Evolutionary conservation across 306 rosid genomes (phyloP).

Genomic region (Quercus bicolor): DNA sequence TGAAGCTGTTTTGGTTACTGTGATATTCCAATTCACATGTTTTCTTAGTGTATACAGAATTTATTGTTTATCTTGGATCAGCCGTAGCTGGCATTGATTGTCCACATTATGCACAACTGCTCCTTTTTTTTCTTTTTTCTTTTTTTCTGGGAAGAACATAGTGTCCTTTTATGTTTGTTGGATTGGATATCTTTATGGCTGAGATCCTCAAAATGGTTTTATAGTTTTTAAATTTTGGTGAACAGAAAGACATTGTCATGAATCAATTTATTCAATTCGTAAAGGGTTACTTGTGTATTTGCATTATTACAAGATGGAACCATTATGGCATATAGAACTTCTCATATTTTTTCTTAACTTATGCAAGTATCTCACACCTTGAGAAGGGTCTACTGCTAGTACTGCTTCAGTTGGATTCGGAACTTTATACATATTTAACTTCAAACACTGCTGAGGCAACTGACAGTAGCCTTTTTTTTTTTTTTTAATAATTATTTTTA

Average conservation of each 20-base stretch:
- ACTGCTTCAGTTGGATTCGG: not conserved
- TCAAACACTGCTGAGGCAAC: conserved; percentile 3
- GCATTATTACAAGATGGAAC: not conserved
- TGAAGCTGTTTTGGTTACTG: not conserved
- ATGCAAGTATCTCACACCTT: not conserved
- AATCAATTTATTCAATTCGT: not conserved
- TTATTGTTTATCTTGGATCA: not conserved
- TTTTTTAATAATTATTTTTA: no score
- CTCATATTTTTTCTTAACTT: not conserved
- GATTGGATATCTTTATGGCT: not conserved
- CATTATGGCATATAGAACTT: not conserved
- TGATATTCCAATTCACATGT: not conserved
- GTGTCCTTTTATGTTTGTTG: not conserved
- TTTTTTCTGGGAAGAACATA: not conserved
- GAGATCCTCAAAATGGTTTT: not conserved
- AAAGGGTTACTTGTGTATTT: not conserved
- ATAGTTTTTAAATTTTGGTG: not conserved
- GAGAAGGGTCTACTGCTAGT: not conserved
- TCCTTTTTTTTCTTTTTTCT: not conserved
- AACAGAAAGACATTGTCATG: not conserved
- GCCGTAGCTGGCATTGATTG: not conserved
- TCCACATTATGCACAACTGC: not conserved
- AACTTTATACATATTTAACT: not conserved
- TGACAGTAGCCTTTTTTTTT: not conserved
- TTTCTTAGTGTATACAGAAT: not conserved